A percentile compares a stretch with the other conserved stretches of the same genome.
Evolutionary conservation across 2,329 filamentous ascomycete genomes (phyloP).

Genomic region (Pyricularia sp.): DNA sequence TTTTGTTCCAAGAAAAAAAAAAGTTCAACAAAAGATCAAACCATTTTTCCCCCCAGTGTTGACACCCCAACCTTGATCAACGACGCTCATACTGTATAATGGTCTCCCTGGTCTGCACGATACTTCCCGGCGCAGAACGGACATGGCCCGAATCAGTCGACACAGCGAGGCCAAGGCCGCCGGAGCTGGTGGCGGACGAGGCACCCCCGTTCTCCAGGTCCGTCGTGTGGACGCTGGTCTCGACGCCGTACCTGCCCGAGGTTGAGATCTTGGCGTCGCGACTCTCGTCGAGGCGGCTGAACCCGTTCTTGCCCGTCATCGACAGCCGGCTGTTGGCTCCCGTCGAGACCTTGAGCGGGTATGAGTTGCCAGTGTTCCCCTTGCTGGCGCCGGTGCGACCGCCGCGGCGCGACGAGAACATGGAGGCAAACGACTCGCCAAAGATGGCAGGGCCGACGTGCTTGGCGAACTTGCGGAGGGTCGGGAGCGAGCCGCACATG

Average conservation of each 20-base stretch:
- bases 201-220: not conserved
- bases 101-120: conserved; percentile 1
- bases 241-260: not conserved
- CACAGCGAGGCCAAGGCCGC: not conserved
- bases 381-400: not conserved
- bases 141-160: not conserved
- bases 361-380: not conserved
- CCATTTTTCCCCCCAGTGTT: too few relatives aligned
- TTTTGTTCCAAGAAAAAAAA: too few relatives aligned
- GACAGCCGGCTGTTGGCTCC: not conserved
- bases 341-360: not conserved
- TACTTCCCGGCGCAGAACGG: not conserved
- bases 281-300: not conserved
- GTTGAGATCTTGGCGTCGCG: not conserved
- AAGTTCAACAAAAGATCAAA: too few relatives aligned
- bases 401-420: not conserved
- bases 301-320: not conserved
- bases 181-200: too few relatives aligned
- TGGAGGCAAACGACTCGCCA: conserved; percentile 7
- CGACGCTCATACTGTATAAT: not conserved
- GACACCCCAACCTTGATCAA: not conserved
- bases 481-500: conserved; percentile 26
- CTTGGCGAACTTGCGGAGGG: conserved; percentile 24
- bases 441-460: conserved; percentile 22
- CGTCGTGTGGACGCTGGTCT: not conserved